Conservation (phyloP, 2,329 filamentous ascomycete genomes). For the Alternaria atra region DNA sequence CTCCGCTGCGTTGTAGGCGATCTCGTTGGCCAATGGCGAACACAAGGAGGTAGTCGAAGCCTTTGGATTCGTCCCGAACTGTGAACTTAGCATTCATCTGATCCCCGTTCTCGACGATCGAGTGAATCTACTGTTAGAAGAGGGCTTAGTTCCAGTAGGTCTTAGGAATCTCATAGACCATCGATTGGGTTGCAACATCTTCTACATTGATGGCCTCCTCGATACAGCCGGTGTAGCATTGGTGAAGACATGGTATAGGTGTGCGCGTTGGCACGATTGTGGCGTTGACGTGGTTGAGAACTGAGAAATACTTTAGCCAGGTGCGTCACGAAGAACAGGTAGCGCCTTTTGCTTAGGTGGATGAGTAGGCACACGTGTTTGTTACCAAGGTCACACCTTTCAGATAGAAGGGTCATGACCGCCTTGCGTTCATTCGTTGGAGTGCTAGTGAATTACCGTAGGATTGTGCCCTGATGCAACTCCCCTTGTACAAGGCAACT, state of each 20-base stretch:
- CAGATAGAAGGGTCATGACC: neutral
- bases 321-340: neutral
- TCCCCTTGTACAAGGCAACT: too few species aligned
- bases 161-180: neutral
- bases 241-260: neutral
- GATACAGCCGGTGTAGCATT: neutral
- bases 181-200: neutral
- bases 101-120: neutral
- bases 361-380: neutral
- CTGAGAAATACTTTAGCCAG: neutral
- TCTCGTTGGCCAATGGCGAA: neutral
- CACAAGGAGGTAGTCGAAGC: neutral
- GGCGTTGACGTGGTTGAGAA: neutral
- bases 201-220: neutral
- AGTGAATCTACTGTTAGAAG: too few species aligned
- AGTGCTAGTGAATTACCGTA: neutral
- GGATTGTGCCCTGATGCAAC: neutral
- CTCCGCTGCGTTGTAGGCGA: neutral
- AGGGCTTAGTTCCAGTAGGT: neutral
- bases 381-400: neutral
- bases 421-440: neutral
- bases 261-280: neutral
- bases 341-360: neutral
- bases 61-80: neutral
- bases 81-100: neutral